Evolutionary conservation across 2,329 filamentous ascomycete species (phyloP).

Genomic region (Sporothrix dimorphospora): DNA sequence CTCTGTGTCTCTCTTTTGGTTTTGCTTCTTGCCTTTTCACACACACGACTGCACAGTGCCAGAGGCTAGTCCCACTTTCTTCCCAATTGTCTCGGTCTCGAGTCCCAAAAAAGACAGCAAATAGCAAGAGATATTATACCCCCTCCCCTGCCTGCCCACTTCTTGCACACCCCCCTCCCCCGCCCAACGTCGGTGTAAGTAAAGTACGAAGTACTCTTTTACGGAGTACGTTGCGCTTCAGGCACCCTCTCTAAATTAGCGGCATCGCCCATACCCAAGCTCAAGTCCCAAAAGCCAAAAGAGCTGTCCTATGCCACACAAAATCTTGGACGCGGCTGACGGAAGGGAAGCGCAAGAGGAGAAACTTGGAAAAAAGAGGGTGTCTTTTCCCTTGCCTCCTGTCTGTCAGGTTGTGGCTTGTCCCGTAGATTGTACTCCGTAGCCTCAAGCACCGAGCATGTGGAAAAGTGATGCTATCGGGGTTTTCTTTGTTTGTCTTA

Average conservation of each 20-base stretch:
- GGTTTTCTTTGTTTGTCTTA: not conserved
- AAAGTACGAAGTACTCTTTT: not conserved
- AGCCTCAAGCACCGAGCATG: not conserved
- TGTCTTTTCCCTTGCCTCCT: not conserved
- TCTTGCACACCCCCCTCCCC: not conserved
- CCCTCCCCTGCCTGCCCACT: not conserved
- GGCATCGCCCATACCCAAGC: slow-evolving; percentile 6
- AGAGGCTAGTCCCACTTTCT: not conserved
- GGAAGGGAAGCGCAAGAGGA: not conserved
- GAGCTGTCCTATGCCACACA: not conserved
- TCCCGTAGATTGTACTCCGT: not conserved
- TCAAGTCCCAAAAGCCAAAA: not conserved
- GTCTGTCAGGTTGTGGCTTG: not conserved
- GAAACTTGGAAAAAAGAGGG: not conserved
- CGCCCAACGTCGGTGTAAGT: not conserved
- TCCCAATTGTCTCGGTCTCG: slow-evolving; percentile 12
- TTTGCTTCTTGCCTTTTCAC: not conserved
- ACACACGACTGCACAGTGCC: not conserved
- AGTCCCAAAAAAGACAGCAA: not conserved
- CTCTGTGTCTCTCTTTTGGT: not conserved
- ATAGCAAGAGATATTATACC: not conserved
- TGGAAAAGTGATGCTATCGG: not conserved
- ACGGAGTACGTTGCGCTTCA: not conserved
- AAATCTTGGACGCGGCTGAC: not conserved
- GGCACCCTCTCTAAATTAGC: slow-evolving; percentile 14